Percentiles rank a stretch among this genome's conserved stretches.
phyloP scores from a whole-genome alignment of 352 stramenopile species.

The Globisporangium parvum region DNA sequence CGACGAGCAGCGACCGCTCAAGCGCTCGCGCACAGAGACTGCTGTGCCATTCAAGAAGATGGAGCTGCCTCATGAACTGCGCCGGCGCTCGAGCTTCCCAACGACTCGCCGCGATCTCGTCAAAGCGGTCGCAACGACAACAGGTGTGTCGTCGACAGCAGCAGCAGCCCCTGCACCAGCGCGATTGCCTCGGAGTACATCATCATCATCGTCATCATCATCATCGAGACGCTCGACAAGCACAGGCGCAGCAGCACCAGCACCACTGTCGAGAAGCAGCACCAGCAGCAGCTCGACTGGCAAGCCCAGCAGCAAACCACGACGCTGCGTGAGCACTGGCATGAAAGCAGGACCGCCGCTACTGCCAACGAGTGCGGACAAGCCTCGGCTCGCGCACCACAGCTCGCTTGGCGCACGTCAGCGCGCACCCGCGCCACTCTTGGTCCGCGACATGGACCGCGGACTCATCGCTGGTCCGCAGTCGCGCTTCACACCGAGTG shows the following conservation, averaged over 20 bases:
- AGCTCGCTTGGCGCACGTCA: slow-evolving; percentile 1
- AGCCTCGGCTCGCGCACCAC: slow-evolving; percentile 11
- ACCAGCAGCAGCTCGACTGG: background rate
- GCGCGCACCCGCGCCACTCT: slow-evolving; percentile 18
- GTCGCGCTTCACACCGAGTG: slow-evolving; percentile 14
- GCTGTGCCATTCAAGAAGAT: slow-evolving; percentile 47
- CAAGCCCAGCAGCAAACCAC: background rate
- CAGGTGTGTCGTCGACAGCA: slow-evolving; percentile 6
- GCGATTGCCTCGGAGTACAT: background rate
- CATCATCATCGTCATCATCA: slow-evolving; percentile 3
- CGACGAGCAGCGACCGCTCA: slow-evolving; percentile 42
- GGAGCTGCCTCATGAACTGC: slow-evolving; percentile 11
- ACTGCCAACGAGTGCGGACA: slow-evolving; percentile 1
- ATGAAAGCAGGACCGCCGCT: background rate
- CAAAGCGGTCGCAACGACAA: slow-evolving; percentile 1
- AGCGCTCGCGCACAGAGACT: slow-evolving; percentile 27
- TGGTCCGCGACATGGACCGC: slow-evolving; percentile 28
- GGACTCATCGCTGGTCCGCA: slow-evolving; percentile 15
- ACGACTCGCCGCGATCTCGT: slow-evolving; percentile 8
- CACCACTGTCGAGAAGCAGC: background rate
- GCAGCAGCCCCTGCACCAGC: slow-evolving; percentile 18
- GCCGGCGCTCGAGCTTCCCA: slow-evolving; percentile 11
- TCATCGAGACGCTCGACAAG: background rate
- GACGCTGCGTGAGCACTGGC: slow-evolving; percentile 4
- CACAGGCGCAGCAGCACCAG: background rate